phyloP scores from a whole-genome alignment of 2,329 filamentous ascomycete genomes.

The Aspergillus sp. region DNA sequence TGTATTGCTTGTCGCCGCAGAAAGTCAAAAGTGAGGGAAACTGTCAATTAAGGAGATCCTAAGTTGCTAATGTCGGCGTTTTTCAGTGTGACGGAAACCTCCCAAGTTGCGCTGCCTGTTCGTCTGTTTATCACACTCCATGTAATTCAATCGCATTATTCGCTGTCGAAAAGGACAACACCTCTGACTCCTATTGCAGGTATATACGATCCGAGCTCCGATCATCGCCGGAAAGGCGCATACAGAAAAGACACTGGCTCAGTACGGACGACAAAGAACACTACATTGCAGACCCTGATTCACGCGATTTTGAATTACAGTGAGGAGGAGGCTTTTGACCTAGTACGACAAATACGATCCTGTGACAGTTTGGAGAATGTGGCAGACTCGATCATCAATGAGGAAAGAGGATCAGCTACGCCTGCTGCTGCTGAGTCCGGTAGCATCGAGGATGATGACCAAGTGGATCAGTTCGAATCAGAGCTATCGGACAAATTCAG shows the following conservation, averaged over 20 bases:
- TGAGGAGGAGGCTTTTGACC: slow-evolving; percentile 69
- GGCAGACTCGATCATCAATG: slow-evolving; percentile 50
- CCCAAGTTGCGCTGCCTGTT: slow-evolving; percentile 90
- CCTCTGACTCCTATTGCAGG: slow-evolving; percentile 47
- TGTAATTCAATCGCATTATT: slow-evolving; percentile 21
- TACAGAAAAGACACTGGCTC: slow-evolving; percentile 90
- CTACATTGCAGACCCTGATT: slow-evolving; percentile 83
- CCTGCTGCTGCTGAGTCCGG: slow-evolving; percentile 24
- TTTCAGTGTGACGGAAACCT: slow-evolving; percentile 73
- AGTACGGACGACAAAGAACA: slow-evolving; percentile 76
- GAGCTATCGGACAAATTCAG: slow-evolving; percentile 91
- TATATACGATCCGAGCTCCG: slow-evolving; percentile 91
- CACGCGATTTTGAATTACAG: slow-evolving; percentile 80
- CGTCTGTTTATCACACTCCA: slow-evolving; percentile 66
- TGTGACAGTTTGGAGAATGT: slow-evolving; percentile 66
- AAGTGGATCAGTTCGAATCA: slow-evolving; percentile 54
- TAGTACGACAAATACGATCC: slow-evolving; percentile 80
- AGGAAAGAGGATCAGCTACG: slow-evolving; percentile 42
- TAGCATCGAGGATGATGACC: slow-evolving; percentile 31
- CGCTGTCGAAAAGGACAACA: not conserved
- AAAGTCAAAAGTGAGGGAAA: slow-evolving; percentile 56
- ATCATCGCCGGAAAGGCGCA: slow-evolving; percentile 91
- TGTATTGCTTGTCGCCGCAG: slow-evolving; percentile 71
- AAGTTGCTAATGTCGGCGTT: slow-evolving; percentile 1
- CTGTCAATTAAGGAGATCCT: not conserved